Evolutionary conservation across 2,329 filamentous ascomycete genomes (phyloP).

Genomic region (Pseudogymnoascus pannorum): DNA sequence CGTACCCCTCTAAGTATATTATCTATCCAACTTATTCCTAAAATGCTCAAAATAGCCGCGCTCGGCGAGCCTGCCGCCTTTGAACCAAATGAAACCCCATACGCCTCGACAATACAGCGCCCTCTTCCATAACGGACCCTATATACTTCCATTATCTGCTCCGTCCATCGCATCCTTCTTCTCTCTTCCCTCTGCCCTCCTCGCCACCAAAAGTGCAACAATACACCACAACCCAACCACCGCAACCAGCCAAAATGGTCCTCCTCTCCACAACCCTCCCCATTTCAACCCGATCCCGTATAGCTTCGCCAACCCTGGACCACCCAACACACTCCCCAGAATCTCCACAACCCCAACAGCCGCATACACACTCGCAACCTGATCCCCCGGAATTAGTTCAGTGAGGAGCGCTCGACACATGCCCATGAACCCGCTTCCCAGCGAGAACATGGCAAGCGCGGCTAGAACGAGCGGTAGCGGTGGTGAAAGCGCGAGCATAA

Average conservation of each 20-base stretch:
- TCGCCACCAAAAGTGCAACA: not conserved
- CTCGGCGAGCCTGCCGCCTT: not conserved
- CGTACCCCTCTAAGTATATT: not conserved
- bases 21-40: not conserved
- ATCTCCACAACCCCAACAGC: slow-evolving; percentile 23
- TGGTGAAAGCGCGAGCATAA: slow-evolving; percentile 14
- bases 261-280: slow-evolving; percentile 21
- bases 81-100: not conserved
- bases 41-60: not conserved
- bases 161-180: not conserved
- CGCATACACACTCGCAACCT: slow-evolving; percentile 24
- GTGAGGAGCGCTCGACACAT: slow-evolving; percentile 22
- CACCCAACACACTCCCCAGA: slow-evolving; percentile 18
- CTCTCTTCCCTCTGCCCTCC: not conserved
- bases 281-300: slow-evolving; percentile 22
- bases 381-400: slow-evolving; percentile 21
- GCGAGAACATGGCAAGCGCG: slow-evolving; percentile 21
- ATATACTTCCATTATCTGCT: not conserved
- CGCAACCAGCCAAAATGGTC: slow-evolving; percentile 22
- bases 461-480: slow-evolving; percentile 20
- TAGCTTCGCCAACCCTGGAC: slow-evolving; percentile 20
- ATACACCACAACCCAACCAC: slow-evolving; percentile 10
- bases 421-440: slow-evolving; percentile 22
- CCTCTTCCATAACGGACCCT: not conserved
- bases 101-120: not conserved